Conservation (phyloP, 140 eudicot species). For the Artemisia princeps region DNA sequence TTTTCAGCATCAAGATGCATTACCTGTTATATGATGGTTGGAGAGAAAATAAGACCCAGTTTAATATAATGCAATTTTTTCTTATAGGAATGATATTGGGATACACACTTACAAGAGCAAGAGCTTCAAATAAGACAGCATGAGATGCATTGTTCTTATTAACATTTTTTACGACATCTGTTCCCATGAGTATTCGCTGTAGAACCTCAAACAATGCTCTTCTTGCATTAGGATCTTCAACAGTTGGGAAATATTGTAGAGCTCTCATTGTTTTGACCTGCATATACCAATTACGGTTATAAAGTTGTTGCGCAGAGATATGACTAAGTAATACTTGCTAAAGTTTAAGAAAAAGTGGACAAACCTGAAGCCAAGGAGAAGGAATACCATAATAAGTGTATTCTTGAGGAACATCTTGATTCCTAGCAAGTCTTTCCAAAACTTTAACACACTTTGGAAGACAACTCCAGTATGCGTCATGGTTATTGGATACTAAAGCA, state of each 20-base stretch:
- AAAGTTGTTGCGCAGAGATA: background rate
- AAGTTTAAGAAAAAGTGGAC: slow-evolving; percentile 25
- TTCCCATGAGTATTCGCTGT: slow-evolving; percentile 89
- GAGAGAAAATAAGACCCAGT: slow-evolving; percentile 17
- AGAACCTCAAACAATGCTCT: slow-evolving; percentile 95
- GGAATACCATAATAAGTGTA: slow-evolving; percentile 95
- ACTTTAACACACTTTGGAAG: slow-evolving; percentile 88
- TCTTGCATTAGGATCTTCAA: slow-evolving; percentile 89
- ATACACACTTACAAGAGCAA: slow-evolving; percentile 75
- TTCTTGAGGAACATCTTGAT: slow-evolving; percentile 91
- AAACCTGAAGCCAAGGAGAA: slow-evolving; percentile 99
- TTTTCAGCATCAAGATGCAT: slow-evolving; percentile 99
- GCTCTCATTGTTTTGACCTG: slow-evolving; percentile 99
- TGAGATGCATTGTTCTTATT: slow-evolving; percentile 99
- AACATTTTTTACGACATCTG: slow-evolving; percentile 95
- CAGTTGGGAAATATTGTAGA: slow-evolving; percentile 91
- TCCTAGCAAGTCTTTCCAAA: slow-evolving; percentile 86
- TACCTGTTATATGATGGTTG: slow-evolving; percentile 44
- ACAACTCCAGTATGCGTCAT: slow-evolving; percentile 92
- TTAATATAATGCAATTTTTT: background rate
- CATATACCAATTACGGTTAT: slow-evolving; percentile 18
- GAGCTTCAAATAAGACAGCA: slow-evolving; percentile 98
- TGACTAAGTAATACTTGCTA: background rate
- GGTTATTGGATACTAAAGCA: slow-evolving; percentile 77
- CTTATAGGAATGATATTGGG: background rate